Base-by-base conservation (phyloP, 371 early-diverging fungal species). In the Zychaea mexicana region DNA sequence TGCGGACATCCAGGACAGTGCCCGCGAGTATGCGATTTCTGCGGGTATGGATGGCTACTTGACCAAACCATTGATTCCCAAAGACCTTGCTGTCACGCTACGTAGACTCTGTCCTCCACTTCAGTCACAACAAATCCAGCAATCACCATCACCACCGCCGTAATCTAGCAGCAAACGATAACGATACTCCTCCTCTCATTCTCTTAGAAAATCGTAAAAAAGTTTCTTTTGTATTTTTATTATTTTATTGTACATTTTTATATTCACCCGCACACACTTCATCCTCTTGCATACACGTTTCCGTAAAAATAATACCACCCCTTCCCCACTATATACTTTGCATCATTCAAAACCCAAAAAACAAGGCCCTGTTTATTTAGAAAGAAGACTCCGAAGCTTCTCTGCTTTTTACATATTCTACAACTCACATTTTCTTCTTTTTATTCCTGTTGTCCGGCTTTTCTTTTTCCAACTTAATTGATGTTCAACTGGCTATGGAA, bases 11-110 rank as follows among this genome's bases (percentile, higher is more conserved):
- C 85, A 85, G 57, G 57, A 65, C 1, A 68, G 82, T 5, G 84
- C 87, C 12, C 78, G 72, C 10, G 81, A 84, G n/a, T 31, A 62
- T 78, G 39, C 85, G 83, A 28, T 71, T 84, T 36, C 76, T 21
- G 85, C 84, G 2, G 84, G 84, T 10, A 86, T 86, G 87, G 83
- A 86, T 60, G 85, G 83, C 17, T 86, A 86, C 64, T 62, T 86
- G 59, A 86, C 86, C 26, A 86, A 86, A 42, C 86, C 86, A n/a
- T 65, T 86, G 36, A 77, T 81, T 53, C 75, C 75, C 24, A 80
- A 77, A 55, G 73, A 77, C 17, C 60, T 80, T 5, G 77, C 75
- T 6, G 38, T 52, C 32, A 80, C 71, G 2, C 52, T 80, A 13
- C 69, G 73, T 13, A 31, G 54, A 24, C 56, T 80, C 9, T 65